Evolutionary conservation across 2,329 filamentous ascomycete genomes (phyloP).

Genomic region (Xylariaceae sp.): DNA sequence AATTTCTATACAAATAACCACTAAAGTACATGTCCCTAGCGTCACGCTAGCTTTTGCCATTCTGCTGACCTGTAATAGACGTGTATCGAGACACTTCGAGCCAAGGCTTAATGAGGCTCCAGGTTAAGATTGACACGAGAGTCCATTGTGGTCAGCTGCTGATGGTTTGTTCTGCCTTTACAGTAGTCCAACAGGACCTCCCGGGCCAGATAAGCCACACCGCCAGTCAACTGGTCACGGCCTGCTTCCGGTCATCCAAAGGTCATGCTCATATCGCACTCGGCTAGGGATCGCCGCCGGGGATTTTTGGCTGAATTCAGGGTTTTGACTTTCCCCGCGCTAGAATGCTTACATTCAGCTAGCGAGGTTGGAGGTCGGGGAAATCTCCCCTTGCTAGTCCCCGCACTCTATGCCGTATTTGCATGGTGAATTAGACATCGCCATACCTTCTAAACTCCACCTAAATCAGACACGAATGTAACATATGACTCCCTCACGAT

Average conservation of each 20-base stretch:
- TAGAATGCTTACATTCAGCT: constrained; percentile 9
- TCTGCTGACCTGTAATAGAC: no score
- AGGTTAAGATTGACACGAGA: background rate
- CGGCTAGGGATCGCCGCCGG: constrained; percentile 6
- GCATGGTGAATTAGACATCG: no score
- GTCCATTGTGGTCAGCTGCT: background rate
- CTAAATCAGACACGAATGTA: background rate
- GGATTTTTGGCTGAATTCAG: constrained; percentile 15
- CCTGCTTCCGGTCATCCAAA: constrained; percentile 9
- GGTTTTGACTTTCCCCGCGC: constrained; percentile 8
- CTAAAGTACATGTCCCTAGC: no score
- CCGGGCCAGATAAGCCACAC: constrained; percentile 22
- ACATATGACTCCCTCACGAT: background rate
- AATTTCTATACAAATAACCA: no score
- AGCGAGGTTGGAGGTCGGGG: background rate
- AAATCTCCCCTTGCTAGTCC: no score
- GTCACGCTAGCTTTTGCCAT: no score
- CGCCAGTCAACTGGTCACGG: constrained; percentile 16
- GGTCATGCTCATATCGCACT: background rate
- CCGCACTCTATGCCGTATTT: no score
- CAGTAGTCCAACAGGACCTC: constrained; percentile 5
- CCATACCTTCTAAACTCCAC: background rate
- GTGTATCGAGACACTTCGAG: background rate
- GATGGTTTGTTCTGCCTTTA: constrained; percentile 1
- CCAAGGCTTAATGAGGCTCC: constrained; percentile 7